Percentiles rank a stretch among this genome's conserved stretches.
Evolutionary conservation across 2,329 filamentous ascomycete genomes (phyloP).

Genomic region (Tympanopsis confertula): DNA sequence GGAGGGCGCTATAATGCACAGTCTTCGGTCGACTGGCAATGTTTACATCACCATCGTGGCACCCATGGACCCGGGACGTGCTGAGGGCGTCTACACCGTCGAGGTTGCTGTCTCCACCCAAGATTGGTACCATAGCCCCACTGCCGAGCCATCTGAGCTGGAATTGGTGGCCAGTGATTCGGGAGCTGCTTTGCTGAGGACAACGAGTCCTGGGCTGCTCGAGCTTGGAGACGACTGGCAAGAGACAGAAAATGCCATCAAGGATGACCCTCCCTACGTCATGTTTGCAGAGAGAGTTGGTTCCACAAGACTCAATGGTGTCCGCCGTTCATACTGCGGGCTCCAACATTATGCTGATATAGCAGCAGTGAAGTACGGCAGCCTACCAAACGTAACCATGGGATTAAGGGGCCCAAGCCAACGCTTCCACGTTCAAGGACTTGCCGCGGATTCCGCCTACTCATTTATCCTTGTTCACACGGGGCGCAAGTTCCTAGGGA

Average conservation of each 20-base stretch:
- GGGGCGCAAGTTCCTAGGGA: slow-evolving; percentile 35
- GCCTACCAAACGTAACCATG: slow-evolving; percentile 23
- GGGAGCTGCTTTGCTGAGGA: slow-evolving; percentile 66
- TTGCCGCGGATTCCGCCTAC: slow-evolving; percentile 65
- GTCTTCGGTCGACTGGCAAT: slow-evolving; percentile 47
- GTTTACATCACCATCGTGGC: slow-evolving; percentile 71
- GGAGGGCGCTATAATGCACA: slow-evolving; percentile 59
- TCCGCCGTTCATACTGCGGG: slow-evolving; percentile 75
- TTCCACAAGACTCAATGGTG: no score
- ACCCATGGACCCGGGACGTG: slow-evolving; percentile 44
- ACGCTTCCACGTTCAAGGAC: slow-evolving; percentile 71
- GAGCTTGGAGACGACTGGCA: slow-evolving; percentile 41
- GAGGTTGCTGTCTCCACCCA: slow-evolving; percentile 76
- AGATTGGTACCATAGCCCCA: slow-evolving; percentile 59
- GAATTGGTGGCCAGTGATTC: slow-evolving; percentile 79
- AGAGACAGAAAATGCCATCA: slow-evolving; percentile 41
- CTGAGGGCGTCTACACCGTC: slow-evolving; percentile 61
- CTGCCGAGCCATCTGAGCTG: slow-evolving; percentile 43
- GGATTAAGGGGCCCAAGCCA: slow-evolving; percentile 59
- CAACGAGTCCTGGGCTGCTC: slow-evolving; percentile 61
- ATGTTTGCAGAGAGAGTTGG: slow-evolving; percentile 74
- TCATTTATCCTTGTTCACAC: slow-evolving; percentile 58
- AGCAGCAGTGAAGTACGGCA: slow-evolving; percentile 40
- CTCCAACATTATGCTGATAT: slow-evolving; percentile 56
- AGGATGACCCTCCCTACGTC: slow-evolving; percentile 53